phyloP scores from a whole-genome alignment of 2,329 filamentous ascomycete species.

The Aureobasidium sp. region DNA sequence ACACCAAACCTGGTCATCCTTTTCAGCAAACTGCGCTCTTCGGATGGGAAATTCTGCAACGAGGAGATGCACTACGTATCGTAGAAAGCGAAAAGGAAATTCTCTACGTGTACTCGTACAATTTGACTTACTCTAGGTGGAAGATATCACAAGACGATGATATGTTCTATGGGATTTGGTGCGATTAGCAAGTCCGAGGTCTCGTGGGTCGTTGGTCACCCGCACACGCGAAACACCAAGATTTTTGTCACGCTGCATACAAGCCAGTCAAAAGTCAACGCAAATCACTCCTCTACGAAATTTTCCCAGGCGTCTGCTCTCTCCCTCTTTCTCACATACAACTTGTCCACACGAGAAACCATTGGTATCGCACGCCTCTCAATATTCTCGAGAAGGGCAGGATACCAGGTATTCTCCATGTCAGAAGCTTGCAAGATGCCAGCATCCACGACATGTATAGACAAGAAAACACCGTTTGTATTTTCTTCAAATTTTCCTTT shows the following conservation, averaged over 20 bases:
- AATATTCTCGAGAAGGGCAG: no score
- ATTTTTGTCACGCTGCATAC: not conserved
- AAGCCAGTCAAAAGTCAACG: not conserved
- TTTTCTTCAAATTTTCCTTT: not conserved
- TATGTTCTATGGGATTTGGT: not conserved
- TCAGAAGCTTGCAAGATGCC: no score
- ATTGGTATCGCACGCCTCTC: no score
- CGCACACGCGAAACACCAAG: not conserved
- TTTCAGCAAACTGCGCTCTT: not conserved
- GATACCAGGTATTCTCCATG: no score
- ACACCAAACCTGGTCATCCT: not conserved
- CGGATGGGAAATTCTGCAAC: not conserved
- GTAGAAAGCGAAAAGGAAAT: not conserved
- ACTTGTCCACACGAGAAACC: no score
- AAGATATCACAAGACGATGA: not conserved
- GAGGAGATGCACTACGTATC: not conserved
- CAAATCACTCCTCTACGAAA: not conserved
- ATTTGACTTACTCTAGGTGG: not conserved
- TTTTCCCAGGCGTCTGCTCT: not conserved
- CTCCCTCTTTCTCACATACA: not conserved
- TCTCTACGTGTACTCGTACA: not conserved
- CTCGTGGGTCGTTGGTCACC: not conserved
- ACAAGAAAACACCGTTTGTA: no score
- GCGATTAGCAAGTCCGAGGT: not conserved
- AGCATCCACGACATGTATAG: no score